Conservation (phyloP, 164 flowering plant genomes). For the Nymphaea thermarum region DNA sequence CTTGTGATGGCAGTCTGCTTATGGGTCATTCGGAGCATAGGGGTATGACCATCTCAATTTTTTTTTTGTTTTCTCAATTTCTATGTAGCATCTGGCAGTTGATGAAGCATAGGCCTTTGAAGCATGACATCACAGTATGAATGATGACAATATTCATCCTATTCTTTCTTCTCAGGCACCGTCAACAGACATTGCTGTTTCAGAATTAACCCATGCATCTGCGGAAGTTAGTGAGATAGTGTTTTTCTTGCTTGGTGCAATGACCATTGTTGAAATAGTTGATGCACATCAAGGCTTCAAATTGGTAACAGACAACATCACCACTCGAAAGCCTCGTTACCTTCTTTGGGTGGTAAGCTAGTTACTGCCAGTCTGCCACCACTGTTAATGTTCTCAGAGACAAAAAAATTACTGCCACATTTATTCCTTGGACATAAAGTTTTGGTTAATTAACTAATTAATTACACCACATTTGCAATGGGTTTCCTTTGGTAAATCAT, state of each 20-base stretch:
- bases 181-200: conserved; percentile 78
- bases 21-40: conserved; percentile 89
- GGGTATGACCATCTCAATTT: conserved; percentile 48
- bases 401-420: no score
- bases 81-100: not conserved
- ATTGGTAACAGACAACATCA: conserved; percentile 90
- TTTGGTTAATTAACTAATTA: no score
- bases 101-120: not conserved
- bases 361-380: not conserved
- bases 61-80: not conserved
- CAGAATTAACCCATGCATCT: conserved; percentile 75
- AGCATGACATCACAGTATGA: not conserved
- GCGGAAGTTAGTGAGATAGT: conserved; percentile 97
- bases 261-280: conserved; percentile 97
- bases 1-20: conserved; percentile 91
- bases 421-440: no score
- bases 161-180: conserved; percentile 58
- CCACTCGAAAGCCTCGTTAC: conserved; percentile 78
- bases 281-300: conserved; percentile 99
- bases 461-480: no score
- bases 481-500: no score
- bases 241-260: conserved; percentile 97
- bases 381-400: not conserved
- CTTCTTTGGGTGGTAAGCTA: conserved; percentile 96
- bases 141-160: not conserved